These are phyloP conservation scores for Fusarium equiseti DNA, from an alignment of 2,329 filamentous ascomycete genomes.

Conservation along the genomic window DNA sequence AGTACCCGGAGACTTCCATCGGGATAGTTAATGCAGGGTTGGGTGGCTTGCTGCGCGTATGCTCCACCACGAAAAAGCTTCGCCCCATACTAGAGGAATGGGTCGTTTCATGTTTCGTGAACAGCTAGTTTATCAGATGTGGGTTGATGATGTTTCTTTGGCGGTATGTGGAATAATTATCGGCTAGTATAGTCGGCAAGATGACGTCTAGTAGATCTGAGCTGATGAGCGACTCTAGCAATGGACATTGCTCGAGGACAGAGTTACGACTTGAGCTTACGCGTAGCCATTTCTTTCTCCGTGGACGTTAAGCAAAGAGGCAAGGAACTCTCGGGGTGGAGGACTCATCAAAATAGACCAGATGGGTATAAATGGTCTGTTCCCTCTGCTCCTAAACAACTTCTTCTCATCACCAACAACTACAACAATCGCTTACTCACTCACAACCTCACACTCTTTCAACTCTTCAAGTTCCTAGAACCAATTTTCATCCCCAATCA, in stretches of 20 bases:
- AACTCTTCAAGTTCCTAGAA: background rate
- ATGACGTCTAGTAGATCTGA: background rate
- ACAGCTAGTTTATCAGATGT: background rate
- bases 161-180: background rate
- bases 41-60: background rate
- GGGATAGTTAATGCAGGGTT: background rate
- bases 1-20: background rate
- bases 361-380: background rate
- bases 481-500: background rate
- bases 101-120: background rate
- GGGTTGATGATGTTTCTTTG: background rate
- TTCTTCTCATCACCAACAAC: background rate
- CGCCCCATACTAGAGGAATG: background rate
- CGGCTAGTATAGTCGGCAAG: background rate
- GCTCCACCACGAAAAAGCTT: background rate
- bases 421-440: background rate
- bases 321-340: background rate
- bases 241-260: background rate
- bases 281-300: background rate
- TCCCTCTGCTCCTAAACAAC: background rate
- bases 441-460: slow-evolving; percentile 1
- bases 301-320: background rate
- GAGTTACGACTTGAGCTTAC: background rate
- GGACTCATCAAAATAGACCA: background rate
- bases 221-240: background rate